Conservation (phyloP, 345 rosid genomes). For the Cardamine chenopodiifolia region DNA sequence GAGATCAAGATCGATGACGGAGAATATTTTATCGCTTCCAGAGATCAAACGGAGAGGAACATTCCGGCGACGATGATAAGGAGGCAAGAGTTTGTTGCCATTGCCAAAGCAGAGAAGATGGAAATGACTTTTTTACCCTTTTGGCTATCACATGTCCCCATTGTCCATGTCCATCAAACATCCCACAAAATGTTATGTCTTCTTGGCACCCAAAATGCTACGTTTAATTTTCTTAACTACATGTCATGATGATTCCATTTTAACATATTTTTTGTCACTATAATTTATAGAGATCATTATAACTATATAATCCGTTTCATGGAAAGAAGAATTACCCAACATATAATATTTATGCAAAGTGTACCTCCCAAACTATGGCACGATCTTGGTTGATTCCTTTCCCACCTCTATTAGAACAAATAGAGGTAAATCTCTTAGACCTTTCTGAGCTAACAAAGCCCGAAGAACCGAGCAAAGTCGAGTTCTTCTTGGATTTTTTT, state of each 20-base stretch:
- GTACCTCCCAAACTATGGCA: conserved; percentile 86
- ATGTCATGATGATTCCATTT: conserved; percentile 14
- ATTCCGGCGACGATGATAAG: conserved; percentile 45
- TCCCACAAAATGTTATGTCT: conserved; percentile 80
- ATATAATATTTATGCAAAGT: conserved; percentile 1
- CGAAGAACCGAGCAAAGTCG: conserved; percentile 55
- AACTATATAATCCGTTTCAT: conserved; percentile 4
- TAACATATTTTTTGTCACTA: background rate
- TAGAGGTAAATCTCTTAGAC: conserved; percentile 57
- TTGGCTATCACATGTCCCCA: conserved; percentile 87
- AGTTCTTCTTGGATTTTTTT: conserved; percentile 71
- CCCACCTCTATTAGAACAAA: conserved; percentile 76
- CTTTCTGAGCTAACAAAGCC: conserved; percentile 57
- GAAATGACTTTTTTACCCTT: conserved; percentile 57
- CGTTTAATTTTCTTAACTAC: background rate
- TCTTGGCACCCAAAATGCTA: conserved; percentile 68
- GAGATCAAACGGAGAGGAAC: conserved; percentile 50
- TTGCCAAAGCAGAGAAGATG: conserved; percentile 65
- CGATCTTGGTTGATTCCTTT: conserved; percentile 87
- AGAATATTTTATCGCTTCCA: conserved; percentile 84
- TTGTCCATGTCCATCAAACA: conserved; percentile 95
- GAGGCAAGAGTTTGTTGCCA: conserved; percentile 70
- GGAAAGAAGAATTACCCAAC: conserved; percentile 22
- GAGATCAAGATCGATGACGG: conserved; percentile 72
- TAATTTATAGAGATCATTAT: conserved; percentile 4